These are phyloP conservation scores for Huiozyma naganishii DNA, from an alignment of 805 yeast species.

Conservation along the genomic window DNA sequence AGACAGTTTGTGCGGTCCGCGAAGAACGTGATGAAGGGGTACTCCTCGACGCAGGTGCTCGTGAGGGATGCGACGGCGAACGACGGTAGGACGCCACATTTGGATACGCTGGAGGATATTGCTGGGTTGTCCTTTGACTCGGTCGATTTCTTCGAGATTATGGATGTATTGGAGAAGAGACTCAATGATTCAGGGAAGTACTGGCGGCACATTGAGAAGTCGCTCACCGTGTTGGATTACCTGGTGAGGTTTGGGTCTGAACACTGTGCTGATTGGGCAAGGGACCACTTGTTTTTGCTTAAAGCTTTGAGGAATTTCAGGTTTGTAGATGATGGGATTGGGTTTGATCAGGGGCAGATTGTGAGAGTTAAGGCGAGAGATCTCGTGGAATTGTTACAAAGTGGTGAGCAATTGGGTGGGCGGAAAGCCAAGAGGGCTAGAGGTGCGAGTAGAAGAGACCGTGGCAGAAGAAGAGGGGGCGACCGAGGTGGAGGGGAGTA, in stretches of 20 bases:
- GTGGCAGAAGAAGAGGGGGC: slow-evolving; percentile 8
- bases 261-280: slow-evolving; percentile 84
- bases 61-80: slow-evolving; percentile 91
- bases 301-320: slow-evolving; percentile 88
- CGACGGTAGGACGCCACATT: slow-evolving; percentile 75
- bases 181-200: slow-evolving; percentile 92
- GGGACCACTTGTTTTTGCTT: slow-evolving; percentile 75
- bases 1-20: slow-evolving; percentile 70
- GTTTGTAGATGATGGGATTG: slow-evolving; percentile 56
- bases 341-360: slow-evolving; percentile 78
- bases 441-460: slow-evolving; percentile 28
- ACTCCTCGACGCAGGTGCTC: slow-evolving; percentile 71
- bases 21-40: slow-evolving; percentile 71
- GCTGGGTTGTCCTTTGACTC: slow-evolving; percentile 61
- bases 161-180: slow-evolving; percentile 90
- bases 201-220: slow-evolving; percentile 93
- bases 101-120: slow-evolving; percentile 72
- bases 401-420: slow-evolving; percentile 66
- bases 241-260: slow-evolving; percentile 79
- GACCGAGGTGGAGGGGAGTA: not conserved
- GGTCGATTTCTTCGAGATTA: slow-evolving; percentile 72
- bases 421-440: slow-evolving; percentile 43
- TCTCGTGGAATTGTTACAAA: slow-evolving; percentile 64
- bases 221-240: slow-evolving; percentile 80
- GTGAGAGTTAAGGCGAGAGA: slow-evolving; percentile 87